These are phyloP conservation scores for Fraxinus greggii DNA, from an alignment of 305 asterid species.

Conservation along the genomic window DNA sequence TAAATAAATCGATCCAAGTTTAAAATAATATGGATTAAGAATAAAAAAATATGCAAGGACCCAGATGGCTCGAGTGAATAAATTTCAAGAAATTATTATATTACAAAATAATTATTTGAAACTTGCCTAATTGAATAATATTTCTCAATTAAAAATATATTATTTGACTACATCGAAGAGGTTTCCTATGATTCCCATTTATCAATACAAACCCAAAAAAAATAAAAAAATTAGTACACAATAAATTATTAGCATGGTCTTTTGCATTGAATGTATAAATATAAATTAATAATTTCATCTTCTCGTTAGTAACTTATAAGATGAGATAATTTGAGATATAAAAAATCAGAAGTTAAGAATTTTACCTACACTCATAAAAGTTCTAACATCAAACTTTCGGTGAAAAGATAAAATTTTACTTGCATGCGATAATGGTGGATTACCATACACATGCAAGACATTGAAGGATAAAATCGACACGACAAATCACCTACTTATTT, in stretches of 20 bases:
- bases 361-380: no score
- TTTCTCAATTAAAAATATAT: neutral
- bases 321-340: neutral
- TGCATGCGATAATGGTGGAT: neutral
- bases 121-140: neutral
- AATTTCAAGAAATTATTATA: neutral
- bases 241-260: neutral
- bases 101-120: neutral
- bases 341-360: no score
- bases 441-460: neutral
- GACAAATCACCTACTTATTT: neutral
- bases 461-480: neutral
- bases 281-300: neutral
- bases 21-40: neutral
- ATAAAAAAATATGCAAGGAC: neutral
- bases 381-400: no score
- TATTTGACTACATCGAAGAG: slow-evolving; percentile 34
- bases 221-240: neutral
- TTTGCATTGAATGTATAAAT: slow-evolving; percentile 2
- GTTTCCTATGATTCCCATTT: slow-evolving; percentile 21
- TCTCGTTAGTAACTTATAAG: neutral
- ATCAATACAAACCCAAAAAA: slow-evolving; percentile 2
- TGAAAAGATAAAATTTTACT: neutral
- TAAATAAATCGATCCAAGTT: neutral
- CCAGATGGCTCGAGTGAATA: neutral